These are phyloP conservation scores for Coemansia sp. DNA, from an alignment of 371 early-diverging fungal species.

Conservation along the genomic window DNA sequence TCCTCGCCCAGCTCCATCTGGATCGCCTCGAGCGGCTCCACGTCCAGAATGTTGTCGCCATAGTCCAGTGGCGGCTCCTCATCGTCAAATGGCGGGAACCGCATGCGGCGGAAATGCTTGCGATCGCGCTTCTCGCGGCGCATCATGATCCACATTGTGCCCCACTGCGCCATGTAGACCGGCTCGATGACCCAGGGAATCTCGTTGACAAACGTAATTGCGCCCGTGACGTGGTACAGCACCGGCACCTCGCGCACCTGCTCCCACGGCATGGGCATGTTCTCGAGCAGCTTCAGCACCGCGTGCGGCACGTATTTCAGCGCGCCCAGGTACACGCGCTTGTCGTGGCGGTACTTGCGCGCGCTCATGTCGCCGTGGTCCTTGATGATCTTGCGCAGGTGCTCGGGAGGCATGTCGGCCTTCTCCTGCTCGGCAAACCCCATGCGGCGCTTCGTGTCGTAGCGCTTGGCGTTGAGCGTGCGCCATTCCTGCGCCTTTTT, in stretches of 20 bases:
- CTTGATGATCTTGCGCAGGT: conserved; percentile 93
- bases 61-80: conserved; percentile 98
- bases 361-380: conserved; percentile 99
- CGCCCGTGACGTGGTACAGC: conserved; percentile 98
- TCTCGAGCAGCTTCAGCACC: conserved; percentile 94
- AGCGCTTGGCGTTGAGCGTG: conserved; percentile 86
- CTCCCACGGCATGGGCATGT: conserved; percentile 99
- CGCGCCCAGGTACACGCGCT: conserved; percentile 96
- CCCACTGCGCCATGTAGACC: conserved; percentile 97
- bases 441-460: conserved; percentile 90
- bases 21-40: conserved; percentile 96
- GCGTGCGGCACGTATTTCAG: conserved; percentile 99
- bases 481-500: conserved; percentile 89
- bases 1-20: conserved; percentile 98
- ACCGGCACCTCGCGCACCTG: conserved; percentile 95
- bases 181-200: conserved; percentile 96
- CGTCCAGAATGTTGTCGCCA: conserved; percentile 96
- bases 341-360: conserved; percentile 94
- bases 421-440: conserved; percentile 72
- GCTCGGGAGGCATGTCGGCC: conserved; percentile 97
- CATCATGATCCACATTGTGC: conserved; percentile 99
- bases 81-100: conserved; percentile 97
- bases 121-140: conserved; percentile 97
- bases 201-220: conserved; percentile 98
- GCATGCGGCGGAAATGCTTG: conserved; percentile 98